Conservation (phyloP, 2,329 filamentous ascomycete genomes). For the Botryosphaeria agaves region DNA sequence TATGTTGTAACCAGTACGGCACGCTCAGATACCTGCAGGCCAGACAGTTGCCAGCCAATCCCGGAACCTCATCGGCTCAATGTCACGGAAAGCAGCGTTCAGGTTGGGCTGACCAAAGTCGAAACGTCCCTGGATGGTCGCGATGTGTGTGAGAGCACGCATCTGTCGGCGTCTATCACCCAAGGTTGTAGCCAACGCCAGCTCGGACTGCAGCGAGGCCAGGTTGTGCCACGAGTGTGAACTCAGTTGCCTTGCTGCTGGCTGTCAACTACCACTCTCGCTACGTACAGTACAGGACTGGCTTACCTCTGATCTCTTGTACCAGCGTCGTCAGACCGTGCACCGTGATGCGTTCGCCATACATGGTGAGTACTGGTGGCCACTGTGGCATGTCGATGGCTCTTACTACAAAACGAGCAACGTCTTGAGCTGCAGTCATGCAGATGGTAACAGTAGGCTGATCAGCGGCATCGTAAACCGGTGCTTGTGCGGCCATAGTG, state of each 20-base stretch:
- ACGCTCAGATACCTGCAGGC: no score
- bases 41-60: no score
- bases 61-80: constrained; percentile 17
- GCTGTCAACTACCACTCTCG: not conserved
- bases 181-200: constrained; percentile 37
- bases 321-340: constrained; percentile 40
- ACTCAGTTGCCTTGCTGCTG: constrained; percentile 2
- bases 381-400: constrained; percentile 47
- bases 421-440: constrained; percentile 52
- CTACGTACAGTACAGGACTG: not conserved
- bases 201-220: constrained; percentile 31
- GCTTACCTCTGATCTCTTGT: constrained; percentile 27
- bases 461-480: constrained; percentile 34
- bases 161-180: no score
- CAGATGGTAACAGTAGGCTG: constrained; percentile 36
- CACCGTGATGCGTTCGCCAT: constrained; percentile 46
- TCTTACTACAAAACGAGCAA: constrained; percentile 53
- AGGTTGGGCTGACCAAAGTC: constrained; percentile 44
- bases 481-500: constrained; percentile 39
- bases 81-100: constrained; percentile 28
- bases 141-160: no score
- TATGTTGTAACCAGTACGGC: no score
- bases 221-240: constrained; percentile 25
- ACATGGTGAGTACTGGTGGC: constrained; percentile 52
- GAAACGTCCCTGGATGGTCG: constrained; percentile 51